Percentiles rank a stretch among this genome's conserved stretches.
These are phyloP conservation scores for Cladosporium oxysporum DNA, from an alignment of 2,329 filamentous ascomycete genomes.

Conservation along the genomic window DNA sequence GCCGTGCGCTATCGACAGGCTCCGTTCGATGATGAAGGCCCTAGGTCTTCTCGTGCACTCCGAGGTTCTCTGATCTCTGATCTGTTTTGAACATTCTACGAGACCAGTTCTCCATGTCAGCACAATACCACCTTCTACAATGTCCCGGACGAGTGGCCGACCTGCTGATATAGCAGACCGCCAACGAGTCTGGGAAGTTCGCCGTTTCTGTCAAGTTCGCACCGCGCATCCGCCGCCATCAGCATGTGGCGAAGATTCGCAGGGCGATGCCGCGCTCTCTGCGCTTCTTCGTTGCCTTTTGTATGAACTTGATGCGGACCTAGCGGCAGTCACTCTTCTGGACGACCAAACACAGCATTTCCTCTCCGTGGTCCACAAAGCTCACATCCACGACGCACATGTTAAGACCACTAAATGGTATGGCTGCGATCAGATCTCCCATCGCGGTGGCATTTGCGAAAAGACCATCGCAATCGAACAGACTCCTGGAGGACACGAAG, in stretches of 20 bases:
- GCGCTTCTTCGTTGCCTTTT: conserved; percentile 19
- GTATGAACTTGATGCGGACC: conserved; percentile 19
- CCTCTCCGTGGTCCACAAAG: conserved; percentile 7
- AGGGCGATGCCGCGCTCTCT: conserved; percentile 13
- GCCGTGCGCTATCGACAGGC: conserved; percentile 2
- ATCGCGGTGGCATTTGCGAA: conserved; percentile 20
- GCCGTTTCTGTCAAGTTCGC: conserved; percentile 13
- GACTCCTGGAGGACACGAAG: not conserved
- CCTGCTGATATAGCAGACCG: conserved; percentile 14
- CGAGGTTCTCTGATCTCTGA: not conserved
- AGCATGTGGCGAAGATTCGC: conserved; percentile 7
- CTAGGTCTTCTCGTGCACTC: not conserved
- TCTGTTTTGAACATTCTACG: not conserved
- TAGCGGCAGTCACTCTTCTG: conserved; percentile 19
- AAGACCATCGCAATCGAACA: conserved; percentile 12
- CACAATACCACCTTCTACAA: not conserved
- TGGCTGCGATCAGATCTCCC: conserved; percentile 18
- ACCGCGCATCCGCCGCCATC: not conserved
- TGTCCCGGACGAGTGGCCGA: conserved; percentile 6
- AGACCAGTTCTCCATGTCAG: not conserved
- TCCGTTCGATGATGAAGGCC: not conserved
- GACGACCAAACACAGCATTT: conserved; percentile 22
- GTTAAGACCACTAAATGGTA: conserved; percentile 19
- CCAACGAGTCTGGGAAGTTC: conserved; percentile 18
- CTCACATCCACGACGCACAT: not conserved